These are phyloP conservation scores for Boletales sp. DNA, from an alignment of 768 basidiomycete species.

Conservation along the genomic window DNA sequence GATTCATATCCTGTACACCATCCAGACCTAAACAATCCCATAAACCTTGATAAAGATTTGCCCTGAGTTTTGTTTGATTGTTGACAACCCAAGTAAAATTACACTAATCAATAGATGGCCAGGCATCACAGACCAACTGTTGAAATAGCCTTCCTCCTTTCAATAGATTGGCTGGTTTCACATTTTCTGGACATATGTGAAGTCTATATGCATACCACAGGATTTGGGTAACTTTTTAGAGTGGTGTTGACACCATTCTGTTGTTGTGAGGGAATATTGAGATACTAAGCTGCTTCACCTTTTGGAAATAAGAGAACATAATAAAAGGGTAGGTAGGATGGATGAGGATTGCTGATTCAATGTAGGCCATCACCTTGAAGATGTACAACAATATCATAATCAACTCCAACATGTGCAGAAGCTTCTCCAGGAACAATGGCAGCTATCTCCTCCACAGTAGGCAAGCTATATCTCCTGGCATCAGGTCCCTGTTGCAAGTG, in stretches of 20 bases:
- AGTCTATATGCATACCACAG: constrained; percentile 33
- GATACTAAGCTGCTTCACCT: constrained; percentile 36
- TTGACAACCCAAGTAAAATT: too few relatives aligned
- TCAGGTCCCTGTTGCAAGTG: constrained; percentile 19
- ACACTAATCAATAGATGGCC: constrained; percentile 40
- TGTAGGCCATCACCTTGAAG: constrained; percentile 22
- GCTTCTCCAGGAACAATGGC: constrained; percentile 36
- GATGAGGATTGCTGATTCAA: constrained; percentile 19
- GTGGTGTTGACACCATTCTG: not conserved
- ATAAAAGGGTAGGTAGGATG: constrained; percentile 26
- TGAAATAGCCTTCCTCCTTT: constrained; percentile 39
- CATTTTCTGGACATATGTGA: constrained; percentile 8
- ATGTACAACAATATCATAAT: constrained; percentile 36
- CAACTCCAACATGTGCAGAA: constrained; percentile 33
- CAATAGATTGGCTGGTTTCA: constrained; percentile 29
- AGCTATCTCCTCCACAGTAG: constrained; percentile 41
- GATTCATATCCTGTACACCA: constrained; percentile 20
- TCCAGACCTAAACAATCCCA: too few relatives aligned
- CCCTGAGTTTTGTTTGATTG: too few relatives aligned
- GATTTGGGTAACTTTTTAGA: constrained; percentile 27
- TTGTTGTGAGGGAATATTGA: constrained; percentile 11
- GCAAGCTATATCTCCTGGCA: constrained; percentile 41
- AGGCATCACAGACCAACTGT: constrained; percentile 43
- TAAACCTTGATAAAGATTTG: too few relatives aligned
- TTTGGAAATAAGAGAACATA: constrained; percentile 44